Evolutionary conservation across 768 basidiomycete species (phyloP).

Genomic region (Russula foetens): DNA sequence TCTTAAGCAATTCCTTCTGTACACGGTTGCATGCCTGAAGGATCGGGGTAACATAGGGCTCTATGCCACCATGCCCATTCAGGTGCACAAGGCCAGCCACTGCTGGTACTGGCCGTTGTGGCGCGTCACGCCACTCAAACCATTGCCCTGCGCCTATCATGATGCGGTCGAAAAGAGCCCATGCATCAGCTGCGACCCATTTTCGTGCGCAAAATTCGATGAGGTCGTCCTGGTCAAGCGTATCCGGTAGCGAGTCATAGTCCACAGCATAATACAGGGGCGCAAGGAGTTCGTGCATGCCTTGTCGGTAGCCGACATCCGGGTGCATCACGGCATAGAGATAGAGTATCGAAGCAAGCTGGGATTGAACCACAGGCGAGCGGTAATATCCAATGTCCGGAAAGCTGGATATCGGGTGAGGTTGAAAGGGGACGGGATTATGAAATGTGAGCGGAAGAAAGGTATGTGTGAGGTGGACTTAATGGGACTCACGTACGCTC

Average conservation of each 20-base stretch:
- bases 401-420: slow-evolving; percentile 47
- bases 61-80: slow-evolving; percentile 37
- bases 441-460: not conserved
- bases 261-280: slow-evolving; percentile 78
- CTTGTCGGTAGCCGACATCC: slow-evolving; percentile 89
- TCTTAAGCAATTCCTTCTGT: slow-evolving; percentile 63
- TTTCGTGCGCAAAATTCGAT: slow-evolving; percentile 54
- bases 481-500: slow-evolving; percentile 72
- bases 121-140: slow-evolving; percentile 43
- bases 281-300: slow-evolving; percentile 96
- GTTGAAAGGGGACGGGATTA: not conserved
- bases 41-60: slow-evolving; percentile 76
- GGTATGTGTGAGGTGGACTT: not conserved
- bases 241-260: slow-evolving; percentile 60
- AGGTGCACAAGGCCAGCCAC: slow-evolving; percentile 41
- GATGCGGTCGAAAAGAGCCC: slow-evolving; percentile 68
- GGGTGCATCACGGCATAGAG: slow-evolving; percentile 73
- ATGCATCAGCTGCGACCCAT: slow-evolving; percentile 83
- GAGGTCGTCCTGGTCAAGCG: slow-evolving; percentile 32
- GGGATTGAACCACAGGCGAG: slow-evolving; percentile 58
- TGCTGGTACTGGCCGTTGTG: slow-evolving; percentile 24
- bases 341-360: slow-evolving; percentile 83
- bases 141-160: slow-evolving; percentile 78
- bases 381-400: slow-evolving; percentile 95
- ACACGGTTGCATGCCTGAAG: slow-evolving; percentile 75